Base-by-base conservation (phyloP, 352 stramenopile genomes). In the Globisporangium rhizosaccharum region DNA sequence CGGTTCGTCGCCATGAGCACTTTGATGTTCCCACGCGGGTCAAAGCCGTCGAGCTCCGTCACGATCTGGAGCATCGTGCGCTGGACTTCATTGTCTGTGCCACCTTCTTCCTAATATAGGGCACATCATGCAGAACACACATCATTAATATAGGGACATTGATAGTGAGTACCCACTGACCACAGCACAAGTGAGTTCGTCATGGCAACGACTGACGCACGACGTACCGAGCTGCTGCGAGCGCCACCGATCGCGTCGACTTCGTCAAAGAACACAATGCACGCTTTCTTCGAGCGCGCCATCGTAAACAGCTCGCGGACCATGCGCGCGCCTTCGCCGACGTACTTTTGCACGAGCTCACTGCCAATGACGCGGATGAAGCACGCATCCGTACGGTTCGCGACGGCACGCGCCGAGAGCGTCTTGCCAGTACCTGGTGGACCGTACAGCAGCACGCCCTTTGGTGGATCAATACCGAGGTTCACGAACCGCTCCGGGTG, bases 271-370 rank as follows among this genome's bases (percentile, higher is more conserved):
- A 99, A 99, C 49, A 99, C 84, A 56, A 98, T 97, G 66, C 89
- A 98, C 23, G 96, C 94, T 68, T 98, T 98, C 81, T 99, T 99
- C 59, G 91, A 97, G 39, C 97, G 90, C 18, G 97, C 97, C 96
- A 99, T 99, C 18, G 96, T 98, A 75, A 99, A 99, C n/a, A 99
- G 78, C 73, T 99, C 97, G 48, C 97, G 95, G 63, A 99, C 97
- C 96, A 99, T 99, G 45, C 97, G 85, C 15, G 97, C 97, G 57
- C 97, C 97, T 79, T 99, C 97, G 23, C 97, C 97, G 37, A 99
- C 96, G 74, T 99, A 99, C 70, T 99, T 99, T 71, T 99, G 97
- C 49, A 99, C 97, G 12, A 99, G 78, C 68, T 99, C 97, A 55
- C 87, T 98, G 45, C 97, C 97, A 70, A 99, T 99, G 23, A 99